A percentile compares a stretch with the other conserved stretches of the same genome.
Evolutionary conservation across 2,329 filamentous ascomycete genomes (phyloP).

Genomic region (Allantophomopsis cytisporea): DNA sequence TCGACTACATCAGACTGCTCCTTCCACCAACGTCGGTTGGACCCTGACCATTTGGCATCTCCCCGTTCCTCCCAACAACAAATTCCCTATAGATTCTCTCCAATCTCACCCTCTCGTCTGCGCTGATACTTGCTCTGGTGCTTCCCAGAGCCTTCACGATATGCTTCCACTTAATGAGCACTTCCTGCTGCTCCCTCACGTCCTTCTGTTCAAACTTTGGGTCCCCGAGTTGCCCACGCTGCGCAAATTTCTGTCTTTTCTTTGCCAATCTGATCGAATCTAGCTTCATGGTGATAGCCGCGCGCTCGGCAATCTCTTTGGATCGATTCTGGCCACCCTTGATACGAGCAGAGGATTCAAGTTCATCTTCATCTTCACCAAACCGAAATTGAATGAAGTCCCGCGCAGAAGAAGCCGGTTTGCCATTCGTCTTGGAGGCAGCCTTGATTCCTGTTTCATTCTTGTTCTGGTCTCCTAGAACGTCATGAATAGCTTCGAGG

Average conservation of each 20-base stretch:
- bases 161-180: constrained; percentile 75
- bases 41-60: constrained; percentile 88
- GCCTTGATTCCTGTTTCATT: constrained; percentile 15
- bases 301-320: constrained; percentile 56
- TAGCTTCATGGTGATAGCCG: constrained; percentile 69
- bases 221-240: constrained; percentile 10
- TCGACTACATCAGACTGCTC: constrained; percentile 72
- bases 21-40: constrained; percentile 85
- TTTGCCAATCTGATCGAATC: constrained; percentile 63
- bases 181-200: constrained; percentile 44
- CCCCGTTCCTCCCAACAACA: constrained; percentile 80
- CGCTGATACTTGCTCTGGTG: constrained; percentile 73
- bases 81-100: constrained; percentile 84
- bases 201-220: constrained; percentile 19
- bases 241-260: constrained; percentile 20
- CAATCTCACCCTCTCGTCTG: constrained; percentile 61
- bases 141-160: constrained; percentile 62
- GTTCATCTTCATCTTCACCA: constrained; percentile 41
- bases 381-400: constrained; percentile 75
- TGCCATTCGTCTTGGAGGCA: constrained; percentile 9
- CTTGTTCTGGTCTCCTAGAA: constrained; percentile 51
- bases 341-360: constrained; percentile 21
- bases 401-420: constrained; percentile 9
- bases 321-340: constrained; percentile 34
- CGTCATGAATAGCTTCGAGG: constrained; percentile 90